A percentile compares a stretch with the other conserved stretches of the same genome.
These are phyloP conservation scores for Rhodocollybia butyracea DNA, from an alignment of 768 basidiomycete species.

Conservation along the genomic window DNA sequence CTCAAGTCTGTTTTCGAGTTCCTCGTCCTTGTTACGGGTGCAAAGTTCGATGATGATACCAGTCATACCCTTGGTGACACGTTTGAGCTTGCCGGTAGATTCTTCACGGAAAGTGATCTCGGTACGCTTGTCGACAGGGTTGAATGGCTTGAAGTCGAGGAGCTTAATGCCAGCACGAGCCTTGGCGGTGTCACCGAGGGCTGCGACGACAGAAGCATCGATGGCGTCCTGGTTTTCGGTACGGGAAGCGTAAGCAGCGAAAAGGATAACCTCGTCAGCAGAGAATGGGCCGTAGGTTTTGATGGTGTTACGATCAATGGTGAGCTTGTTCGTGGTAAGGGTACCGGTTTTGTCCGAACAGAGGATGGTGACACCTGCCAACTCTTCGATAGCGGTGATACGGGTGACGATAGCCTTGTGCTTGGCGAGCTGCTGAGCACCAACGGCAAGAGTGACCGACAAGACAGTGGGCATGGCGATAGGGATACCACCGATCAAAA, in stretches of 20 bases:
- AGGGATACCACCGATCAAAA: slow-evolving; percentile 99
- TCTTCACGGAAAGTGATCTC: slow-evolving; percentile 98
- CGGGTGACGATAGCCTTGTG: slow-evolving; percentile 99
- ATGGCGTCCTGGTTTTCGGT: slow-evolving; percentile 99
- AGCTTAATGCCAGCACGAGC: slow-evolving; percentile 94
- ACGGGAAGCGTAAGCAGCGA: slow-evolving; percentile 94
- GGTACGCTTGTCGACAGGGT: slow-evolving; percentile 98
- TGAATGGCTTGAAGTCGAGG: slow-evolving; percentile 99
- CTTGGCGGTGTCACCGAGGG: slow-evolving; percentile 65
- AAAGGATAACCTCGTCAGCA: slow-evolving; percentile 87
- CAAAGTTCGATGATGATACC: slow-evolving; percentile 98
- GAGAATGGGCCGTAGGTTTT: slow-evolving; percentile 88
- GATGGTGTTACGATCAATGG: slow-evolving; percentile 91
- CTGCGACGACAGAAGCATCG: slow-evolving; percentile 80
- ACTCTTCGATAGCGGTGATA: slow-evolving; percentile 98
- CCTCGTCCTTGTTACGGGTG: slow-evolving; percentile 95
- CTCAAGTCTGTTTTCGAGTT: slow-evolving; percentile 88
- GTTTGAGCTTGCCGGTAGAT: slow-evolving; percentile 92
- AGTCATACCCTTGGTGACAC: slow-evolving; percentile 99
- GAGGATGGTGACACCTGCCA: slow-evolving; percentile 97
- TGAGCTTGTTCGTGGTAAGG: slow-evolving; percentile 98
- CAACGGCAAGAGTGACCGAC: slow-evolving; percentile 97
- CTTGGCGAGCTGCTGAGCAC: slow-evolving; percentile 97
- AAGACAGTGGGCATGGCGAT: slow-evolving; percentile 99
- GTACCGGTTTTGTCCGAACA: slow-evolving; percentile 99